Evolutionary conservation across 305 asterid species (phyloP).

Genomic region (Fraxinus greggii): DNA sequence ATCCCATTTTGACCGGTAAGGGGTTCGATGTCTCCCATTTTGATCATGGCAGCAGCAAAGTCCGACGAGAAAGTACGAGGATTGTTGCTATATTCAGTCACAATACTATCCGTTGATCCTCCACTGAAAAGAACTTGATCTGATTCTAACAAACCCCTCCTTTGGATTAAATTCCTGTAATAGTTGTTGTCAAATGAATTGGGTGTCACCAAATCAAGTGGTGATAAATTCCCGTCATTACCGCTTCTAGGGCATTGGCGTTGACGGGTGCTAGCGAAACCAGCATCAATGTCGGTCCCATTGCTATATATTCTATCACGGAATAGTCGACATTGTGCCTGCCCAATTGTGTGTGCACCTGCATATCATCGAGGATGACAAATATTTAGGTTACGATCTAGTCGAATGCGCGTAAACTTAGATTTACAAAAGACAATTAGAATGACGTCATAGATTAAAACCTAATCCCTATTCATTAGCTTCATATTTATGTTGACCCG

Average conservation of each 20-base stretch:
- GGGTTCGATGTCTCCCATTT: slow-evolving; percentile 45
- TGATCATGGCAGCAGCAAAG: slow-evolving; percentile 44
- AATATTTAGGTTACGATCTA: not conserved
- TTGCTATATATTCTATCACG: slow-evolving; percentile 27
- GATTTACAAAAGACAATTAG: not conserved
- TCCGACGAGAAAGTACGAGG: slow-evolving; percentile 32
- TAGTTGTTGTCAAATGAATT: slow-evolving; percentile 37
- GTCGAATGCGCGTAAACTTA: not conserved
- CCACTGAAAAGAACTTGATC: slow-evolving; percentile 40
- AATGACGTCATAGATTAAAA: not conserved
- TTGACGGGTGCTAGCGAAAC: slow-evolving; percentile 31
- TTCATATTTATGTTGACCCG: not conserved
- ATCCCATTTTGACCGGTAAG: slow-evolving; percentile 36
- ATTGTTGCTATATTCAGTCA: slow-evolving; percentile 31
- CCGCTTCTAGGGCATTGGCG: slow-evolving; percentile 24
- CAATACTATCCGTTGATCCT: slow-evolving; percentile 38
- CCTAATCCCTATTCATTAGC: not conserved
- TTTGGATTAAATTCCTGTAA: slow-evolving; percentile 30
- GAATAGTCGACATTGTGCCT: slow-evolving; percentile 25
- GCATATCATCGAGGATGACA: not conserved
- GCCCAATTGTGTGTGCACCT: slow-evolving; percentile 33
- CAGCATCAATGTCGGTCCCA: slow-evolving; percentile 23
- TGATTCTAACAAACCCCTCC: slow-evolving; percentile 26
- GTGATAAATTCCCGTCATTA: slow-evolving; percentile 25
- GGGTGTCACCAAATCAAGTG: slow-evolving; percentile 44